Evolutionary conservation across 208 protist species (phyloP).

Genomic region (Leishmania amazonensis): DNA sequence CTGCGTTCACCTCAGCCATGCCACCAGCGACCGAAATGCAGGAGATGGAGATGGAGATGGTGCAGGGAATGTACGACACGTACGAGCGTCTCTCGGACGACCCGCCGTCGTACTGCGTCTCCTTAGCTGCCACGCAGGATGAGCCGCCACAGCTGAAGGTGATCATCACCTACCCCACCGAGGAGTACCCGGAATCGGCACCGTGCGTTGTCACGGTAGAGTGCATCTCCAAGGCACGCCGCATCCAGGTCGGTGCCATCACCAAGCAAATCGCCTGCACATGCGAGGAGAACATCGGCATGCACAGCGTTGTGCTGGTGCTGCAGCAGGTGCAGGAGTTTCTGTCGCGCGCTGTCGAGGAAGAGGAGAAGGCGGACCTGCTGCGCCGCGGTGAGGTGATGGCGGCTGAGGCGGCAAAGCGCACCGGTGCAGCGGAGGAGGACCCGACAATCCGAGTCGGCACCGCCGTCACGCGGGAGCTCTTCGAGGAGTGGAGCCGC

Average conservation of each 20-base stretch:
- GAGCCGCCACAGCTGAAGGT: conserved; percentile 79
- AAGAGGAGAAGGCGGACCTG: conserved; percentile 77
- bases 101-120: conserved; percentile 80
- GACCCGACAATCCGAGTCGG: conserved; percentile 85
- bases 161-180: conserved; percentile 67
- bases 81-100: conserved; percentile 69
- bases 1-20: conserved; percentile 35
- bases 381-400: conserved; percentile 67
- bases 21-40: conserved; percentile 75
- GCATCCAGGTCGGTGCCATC: conserved; percentile 61
- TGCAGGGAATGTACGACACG: conserved; percentile 91
- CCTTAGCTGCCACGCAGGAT: conserved; percentile 63
- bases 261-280: conserved; percentile 57
- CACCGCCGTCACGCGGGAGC: conserved; percentile 78
- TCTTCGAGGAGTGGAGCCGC: conserved; percentile 82
- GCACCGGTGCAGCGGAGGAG: conserved; percentile 14
- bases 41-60: conserved; percentile 93
- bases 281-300: conserved; percentile 77
- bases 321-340: conserved; percentile 82
- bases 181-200: conserved; percentile 73
- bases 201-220: conserved; percentile 60
- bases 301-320: conserved; percentile 70
- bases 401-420: conserved; percentile 42
- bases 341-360: conserved; percentile 50
- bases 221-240: conserved; percentile 68